Evolutionary conservation across 2,329 filamentous ascomycete species (phyloP).

Genomic region (Dothistroma septosporum): DNA sequence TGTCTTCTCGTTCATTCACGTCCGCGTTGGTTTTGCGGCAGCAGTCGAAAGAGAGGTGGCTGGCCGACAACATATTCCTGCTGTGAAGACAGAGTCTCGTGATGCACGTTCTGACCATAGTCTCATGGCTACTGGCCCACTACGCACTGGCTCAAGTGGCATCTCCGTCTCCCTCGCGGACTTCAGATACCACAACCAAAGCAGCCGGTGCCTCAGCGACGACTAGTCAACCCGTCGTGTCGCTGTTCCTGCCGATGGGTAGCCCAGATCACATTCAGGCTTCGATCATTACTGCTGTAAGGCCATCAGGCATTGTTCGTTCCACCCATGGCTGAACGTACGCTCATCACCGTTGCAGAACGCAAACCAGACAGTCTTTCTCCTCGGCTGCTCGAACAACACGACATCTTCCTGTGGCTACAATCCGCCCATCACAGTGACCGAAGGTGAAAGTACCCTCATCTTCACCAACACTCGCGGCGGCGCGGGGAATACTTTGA

Average conservation of each 20-base stretch:
- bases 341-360: constrained; percentile 7
- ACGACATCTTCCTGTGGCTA: constrained; percentile 23
- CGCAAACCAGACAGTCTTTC: constrained; percentile 27
- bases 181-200: neutral
- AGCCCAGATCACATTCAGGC: constrained; percentile 19
- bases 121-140: neutral
- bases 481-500: constrained; percentile 9
- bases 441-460: constrained; percentile 29
- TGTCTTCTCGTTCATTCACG: neutral
- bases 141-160: neutral
- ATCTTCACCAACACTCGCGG: constrained; percentile 19
- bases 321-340: neutral
- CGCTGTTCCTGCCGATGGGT: constrained; percentile 20
- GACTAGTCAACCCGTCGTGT: constrained; percentile 8
- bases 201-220: neutral
- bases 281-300: constrained; percentile 21
- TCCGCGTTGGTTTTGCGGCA: neutral
- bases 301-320: neutral
- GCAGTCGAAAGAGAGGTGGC: neutral
- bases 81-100: neutral
- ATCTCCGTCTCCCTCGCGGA: neutral
- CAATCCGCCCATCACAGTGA: constrained; percentile 28
- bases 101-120: neutral
- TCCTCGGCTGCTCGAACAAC: constrained; percentile 22
- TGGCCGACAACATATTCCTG: neutral